Evolutionary conservation across 2,329 filamentous ascomycete species (phyloP).

Genomic region (Claviceps citrina): DNA sequence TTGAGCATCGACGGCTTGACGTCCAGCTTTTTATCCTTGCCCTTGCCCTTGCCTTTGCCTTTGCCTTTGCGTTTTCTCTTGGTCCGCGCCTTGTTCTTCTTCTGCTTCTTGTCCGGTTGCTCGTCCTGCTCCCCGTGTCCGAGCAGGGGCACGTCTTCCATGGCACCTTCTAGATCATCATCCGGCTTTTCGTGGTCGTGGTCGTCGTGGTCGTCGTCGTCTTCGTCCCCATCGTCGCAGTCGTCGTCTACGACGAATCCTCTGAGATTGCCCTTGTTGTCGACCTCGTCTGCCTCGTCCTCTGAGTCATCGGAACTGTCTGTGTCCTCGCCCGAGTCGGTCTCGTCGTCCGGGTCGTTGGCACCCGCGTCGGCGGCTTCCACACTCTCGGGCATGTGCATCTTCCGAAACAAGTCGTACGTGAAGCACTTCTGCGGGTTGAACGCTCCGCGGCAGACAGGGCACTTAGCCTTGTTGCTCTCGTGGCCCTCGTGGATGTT

Average conservation of each 20-base stretch:
- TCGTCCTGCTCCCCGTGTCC: neutral
- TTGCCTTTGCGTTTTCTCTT: constrained; percentile 8
- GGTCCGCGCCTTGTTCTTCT: neutral
- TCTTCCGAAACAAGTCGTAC: constrained; percentile 55
- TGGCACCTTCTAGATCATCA: constrained; percentile 7
- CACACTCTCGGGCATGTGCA: constrained; percentile 45
- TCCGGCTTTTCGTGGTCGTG: too few relatives aligned
- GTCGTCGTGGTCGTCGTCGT: constrained; percentile 11
- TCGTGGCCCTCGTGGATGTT: constrained; percentile 47
- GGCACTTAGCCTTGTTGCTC: constrained; percentile 46
- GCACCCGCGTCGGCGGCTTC: constrained; percentile 23
- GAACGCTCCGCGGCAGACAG: constrained; percentile 55
- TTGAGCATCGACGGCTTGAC: constrained; percentile 43
- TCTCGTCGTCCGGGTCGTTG: constrained; percentile 16
- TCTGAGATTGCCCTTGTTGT: constrained; percentile 20
- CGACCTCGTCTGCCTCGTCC: constrained; percentile 18
- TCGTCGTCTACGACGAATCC: constrained; percentile 18
- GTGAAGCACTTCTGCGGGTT: constrained; percentile 58
- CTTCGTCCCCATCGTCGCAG: constrained; percentile 16
- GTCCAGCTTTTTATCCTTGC: constrained; percentile 27
- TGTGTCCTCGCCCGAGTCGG: constrained; percentile 13
- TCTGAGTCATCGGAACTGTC: constrained; percentile 8
- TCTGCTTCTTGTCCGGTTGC: neutral
- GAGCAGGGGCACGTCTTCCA: constrained; percentile 9
- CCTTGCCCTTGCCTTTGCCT: constrained; percentile 20